phyloP scores from a whole-genome alignment of 2,329 filamentous ascomycete genomes.

The Falciphora oryzae region DNA sequence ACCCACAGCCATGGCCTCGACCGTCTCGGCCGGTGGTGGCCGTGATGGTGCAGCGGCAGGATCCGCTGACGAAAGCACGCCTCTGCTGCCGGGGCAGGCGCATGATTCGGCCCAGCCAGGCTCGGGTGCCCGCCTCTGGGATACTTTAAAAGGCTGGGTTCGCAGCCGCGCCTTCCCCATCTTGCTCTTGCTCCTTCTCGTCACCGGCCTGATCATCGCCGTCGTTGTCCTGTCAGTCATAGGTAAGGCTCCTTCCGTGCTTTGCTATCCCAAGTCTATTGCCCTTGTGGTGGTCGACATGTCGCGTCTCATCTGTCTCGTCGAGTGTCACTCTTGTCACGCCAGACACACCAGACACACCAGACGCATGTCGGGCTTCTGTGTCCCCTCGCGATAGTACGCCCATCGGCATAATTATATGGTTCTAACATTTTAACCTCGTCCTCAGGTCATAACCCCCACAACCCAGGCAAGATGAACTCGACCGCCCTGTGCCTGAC shows the following conservation, averaged over 20 bases:
- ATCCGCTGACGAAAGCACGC: conserved; percentile 6
- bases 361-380: neutral
- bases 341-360: neutral
- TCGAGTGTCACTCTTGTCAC: neutral
- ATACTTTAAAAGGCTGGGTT: conserved; percentile 6
- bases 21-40: neutral
- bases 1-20: neutral
- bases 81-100: conserved; percentile 1
- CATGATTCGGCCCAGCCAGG: neutral
- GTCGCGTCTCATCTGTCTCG: neutral
- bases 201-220: conserved; percentile 13
- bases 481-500: conserved; percentile 41
- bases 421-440: neutral
- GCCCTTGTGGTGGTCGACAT: neutral
- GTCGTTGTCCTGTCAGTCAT: conserved; percentile 10
- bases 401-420: neutral
- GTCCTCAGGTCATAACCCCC: neutral
- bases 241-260: neutral
- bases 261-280: neutral
- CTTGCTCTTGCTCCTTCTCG: conserved; percentile 2
- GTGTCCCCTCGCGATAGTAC: neutral
- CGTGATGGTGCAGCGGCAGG: neutral
- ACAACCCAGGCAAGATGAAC: conserved; percentile 8
- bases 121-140: conserved; percentile 1
- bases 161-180: neutral